Conservation (phyloP, 2,329 filamentous ascomycete genomes). For the Fusarium mexicanum region DNA sequence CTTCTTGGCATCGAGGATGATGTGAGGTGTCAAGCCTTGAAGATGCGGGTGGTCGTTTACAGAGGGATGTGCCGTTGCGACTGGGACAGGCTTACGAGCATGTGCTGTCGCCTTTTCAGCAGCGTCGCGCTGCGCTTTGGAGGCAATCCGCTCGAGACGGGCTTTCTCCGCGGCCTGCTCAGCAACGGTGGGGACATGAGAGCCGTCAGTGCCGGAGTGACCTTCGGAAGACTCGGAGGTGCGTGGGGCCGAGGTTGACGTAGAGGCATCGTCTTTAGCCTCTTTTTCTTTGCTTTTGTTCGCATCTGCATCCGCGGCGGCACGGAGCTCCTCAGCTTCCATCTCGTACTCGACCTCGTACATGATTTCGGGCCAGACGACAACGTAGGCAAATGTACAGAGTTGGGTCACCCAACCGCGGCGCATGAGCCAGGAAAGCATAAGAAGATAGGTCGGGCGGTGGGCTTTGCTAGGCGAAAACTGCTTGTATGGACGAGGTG, state of each 20-base stretch:
- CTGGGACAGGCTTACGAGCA: constrained; percentile 60
- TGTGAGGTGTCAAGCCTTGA: constrained; percentile 66
- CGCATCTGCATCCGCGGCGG: constrained; percentile 43
- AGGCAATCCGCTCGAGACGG: constrained; percentile 67
- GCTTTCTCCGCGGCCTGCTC: constrained; percentile 69
- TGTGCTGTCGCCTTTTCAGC: constrained; percentile 67
- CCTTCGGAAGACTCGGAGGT: constrained; percentile 43
- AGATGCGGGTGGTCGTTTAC: constrained; percentile 67
- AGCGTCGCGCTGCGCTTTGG: constrained; percentile 63
- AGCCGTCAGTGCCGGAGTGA: constrained; percentile 33
- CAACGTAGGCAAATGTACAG: constrained; percentile 88
- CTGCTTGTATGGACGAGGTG: constrained; percentile 82
- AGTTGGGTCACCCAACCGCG: constrained; percentile 95
- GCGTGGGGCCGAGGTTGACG: constrained; percentile 28
- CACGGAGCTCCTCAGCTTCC: constrained; percentile 69
- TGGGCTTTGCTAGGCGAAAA: constrained; percentile 90
- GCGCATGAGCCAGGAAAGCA: constrained; percentile 92
- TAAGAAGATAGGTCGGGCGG: constrained; percentile 86
- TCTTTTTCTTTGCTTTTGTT: constrained; percentile 42
- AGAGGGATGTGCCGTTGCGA: constrained; percentile 64
- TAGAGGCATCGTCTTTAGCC: constrained; percentile 33
- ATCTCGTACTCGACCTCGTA: constrained; percentile 80
- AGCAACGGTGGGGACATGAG: constrained; percentile 53
- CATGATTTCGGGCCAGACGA: constrained; percentile 84
- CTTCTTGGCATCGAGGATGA: constrained; percentile 81